Evolutionary conservation across 2,329 filamentous ascomycete species (phyloP).

Genomic region (Epichloe sp.): DNA sequence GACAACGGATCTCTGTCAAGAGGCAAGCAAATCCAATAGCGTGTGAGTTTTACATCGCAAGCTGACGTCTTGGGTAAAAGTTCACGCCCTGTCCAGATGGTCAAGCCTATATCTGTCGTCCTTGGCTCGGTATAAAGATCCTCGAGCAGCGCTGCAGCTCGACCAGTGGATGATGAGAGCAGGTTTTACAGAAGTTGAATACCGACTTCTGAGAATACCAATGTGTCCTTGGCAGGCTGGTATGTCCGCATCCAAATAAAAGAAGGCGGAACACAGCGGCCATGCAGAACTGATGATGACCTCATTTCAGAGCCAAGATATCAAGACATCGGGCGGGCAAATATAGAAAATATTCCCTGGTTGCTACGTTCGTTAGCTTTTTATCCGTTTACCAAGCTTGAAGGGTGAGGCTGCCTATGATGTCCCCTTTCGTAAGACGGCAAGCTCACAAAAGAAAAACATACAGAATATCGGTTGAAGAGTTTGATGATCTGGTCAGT

Average conservation of each 20-base stretch:
- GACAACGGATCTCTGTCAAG: slow-evolving; percentile 67
- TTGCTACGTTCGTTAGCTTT: slow-evolving; percentile 41
- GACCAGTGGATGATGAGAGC: slow-evolving; percentile 43
- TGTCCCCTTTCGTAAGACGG: not conserved
- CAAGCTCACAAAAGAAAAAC: not conserved
- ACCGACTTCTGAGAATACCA: slow-evolving; percentile 50
- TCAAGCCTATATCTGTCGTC: slow-evolving; percentile 50
- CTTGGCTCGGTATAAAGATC: slow-evolving; percentile 51
- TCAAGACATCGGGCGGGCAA: slow-evolving; percentile 38
- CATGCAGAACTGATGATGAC: not conserved
- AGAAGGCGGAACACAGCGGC: not conserved
- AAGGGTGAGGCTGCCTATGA: slow-evolving; percentile 25
- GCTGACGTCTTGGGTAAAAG: slow-evolving; percentile 20
- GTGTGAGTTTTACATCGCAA: not conserved
- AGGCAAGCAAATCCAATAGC: slow-evolving; percentile 23
- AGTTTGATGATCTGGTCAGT: slow-evolving; percentile 43
- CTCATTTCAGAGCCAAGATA: slow-evolving; percentile 32
- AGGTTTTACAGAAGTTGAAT: slow-evolving; percentile 57
- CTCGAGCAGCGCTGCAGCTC: slow-evolving; percentile 48
- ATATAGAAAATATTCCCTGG: slow-evolving; percentile 40
- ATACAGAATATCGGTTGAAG: slow-evolving; percentile 40
- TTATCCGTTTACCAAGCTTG: slow-evolving; percentile 40
- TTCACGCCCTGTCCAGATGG: slow-evolving; percentile 55
- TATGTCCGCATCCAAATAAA: slow-evolving; percentile 21
- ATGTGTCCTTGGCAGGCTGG: slow-evolving; percentile 58